Evolutionary conservation across 192 early-diverging fungal genomes (phyloP).

Genomic region (Coemansia sp.): DNA sequence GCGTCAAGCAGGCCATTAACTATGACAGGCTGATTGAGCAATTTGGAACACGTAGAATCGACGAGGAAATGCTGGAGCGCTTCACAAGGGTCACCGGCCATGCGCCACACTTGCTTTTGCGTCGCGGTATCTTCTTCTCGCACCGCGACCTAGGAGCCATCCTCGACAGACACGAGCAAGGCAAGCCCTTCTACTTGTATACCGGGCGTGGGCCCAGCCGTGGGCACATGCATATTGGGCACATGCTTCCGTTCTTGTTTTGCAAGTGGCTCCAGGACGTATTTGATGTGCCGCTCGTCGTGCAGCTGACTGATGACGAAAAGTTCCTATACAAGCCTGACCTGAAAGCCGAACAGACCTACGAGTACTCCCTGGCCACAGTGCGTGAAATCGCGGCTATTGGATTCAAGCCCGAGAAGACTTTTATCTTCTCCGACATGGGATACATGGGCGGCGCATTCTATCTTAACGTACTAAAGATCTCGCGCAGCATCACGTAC

Average conservation of each 20-base stretch:
- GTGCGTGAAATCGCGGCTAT: conserved; percentile 94
- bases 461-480: conserved; percentile 89
- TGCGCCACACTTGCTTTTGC: conserved; percentile 76
- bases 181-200: conserved; percentile 97
- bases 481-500: conserved; percentile 84
- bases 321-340: conserved; percentile 95
- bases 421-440: conserved; percentile 94
- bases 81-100: conserved; percentile 84
- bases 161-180: conserved; percentile 89
- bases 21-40: conserved; percentile 85
- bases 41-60: conserved; percentile 85
- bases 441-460: conserved; percentile 90
- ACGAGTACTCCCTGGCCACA: conserved; percentile 73
- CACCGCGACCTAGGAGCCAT: conserved; percentile 85
- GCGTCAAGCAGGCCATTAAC: conserved; percentile 84
- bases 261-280: conserved; percentile 98
- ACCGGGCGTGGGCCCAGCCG: conserved; percentile 95
- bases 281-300: conserved; percentile 91
- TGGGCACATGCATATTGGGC: conserved; percentile 92
- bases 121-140: conserved; percentile 92
- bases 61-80: conserved; percentile 71
- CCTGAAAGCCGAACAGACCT: conserved; percentile 78
- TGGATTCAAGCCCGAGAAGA: conserved; percentile 93
- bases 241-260: conserved; percentile 96
- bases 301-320: conserved; percentile 98